Conservation (phyloP, 768 basidiomycete species). For the Lactarius hatsudake region DNA sequence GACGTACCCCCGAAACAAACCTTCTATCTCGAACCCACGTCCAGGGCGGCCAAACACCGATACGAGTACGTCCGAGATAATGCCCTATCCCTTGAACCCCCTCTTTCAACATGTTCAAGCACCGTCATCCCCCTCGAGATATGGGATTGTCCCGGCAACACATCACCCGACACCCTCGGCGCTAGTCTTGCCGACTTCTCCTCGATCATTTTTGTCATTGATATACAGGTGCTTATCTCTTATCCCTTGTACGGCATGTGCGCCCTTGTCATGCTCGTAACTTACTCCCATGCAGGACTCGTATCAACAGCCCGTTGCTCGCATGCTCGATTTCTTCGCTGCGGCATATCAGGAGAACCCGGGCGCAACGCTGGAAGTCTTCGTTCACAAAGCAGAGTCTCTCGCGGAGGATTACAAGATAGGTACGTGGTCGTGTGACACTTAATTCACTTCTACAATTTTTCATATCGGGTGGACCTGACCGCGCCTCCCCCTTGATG, state of each 20-base stretch:
- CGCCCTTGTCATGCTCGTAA: not conserved
- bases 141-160: constrained; percentile 92
- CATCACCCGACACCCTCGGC: constrained; percentile 74
- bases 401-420: constrained; percentile 89
- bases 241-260: constrained; percentile 10
- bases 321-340: constrained; percentile 77
- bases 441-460: constrained; percentile 2
- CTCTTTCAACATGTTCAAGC: constrained; percentile 40
- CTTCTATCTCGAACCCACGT: constrained; percentile 87
- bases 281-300: constrained; percentile 56
- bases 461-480: constrained; percentile 12
- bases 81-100: constrained; percentile 2
- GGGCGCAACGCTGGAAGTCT: constrained; percentile 79
- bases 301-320: constrained; percentile 79
- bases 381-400: constrained; percentile 94
- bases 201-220: constrained; percentile 89
- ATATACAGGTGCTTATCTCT: constrained; percentile 61
- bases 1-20: constrained; percentile 77
- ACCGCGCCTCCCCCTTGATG: not conserved
- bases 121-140: constrained; percentile 90
- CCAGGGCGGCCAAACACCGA: constrained; percentile 65
- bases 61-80: constrained; percentile 72
- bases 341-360: constrained; percentile 75
- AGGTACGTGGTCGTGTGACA: constrained; percentile 46
- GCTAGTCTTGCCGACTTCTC: constrained; percentile 75